Evolutionary conservation across 2,329 filamentous ascomycete genomes (phyloP).

Genomic region (Ascochyta lentis): DNA sequence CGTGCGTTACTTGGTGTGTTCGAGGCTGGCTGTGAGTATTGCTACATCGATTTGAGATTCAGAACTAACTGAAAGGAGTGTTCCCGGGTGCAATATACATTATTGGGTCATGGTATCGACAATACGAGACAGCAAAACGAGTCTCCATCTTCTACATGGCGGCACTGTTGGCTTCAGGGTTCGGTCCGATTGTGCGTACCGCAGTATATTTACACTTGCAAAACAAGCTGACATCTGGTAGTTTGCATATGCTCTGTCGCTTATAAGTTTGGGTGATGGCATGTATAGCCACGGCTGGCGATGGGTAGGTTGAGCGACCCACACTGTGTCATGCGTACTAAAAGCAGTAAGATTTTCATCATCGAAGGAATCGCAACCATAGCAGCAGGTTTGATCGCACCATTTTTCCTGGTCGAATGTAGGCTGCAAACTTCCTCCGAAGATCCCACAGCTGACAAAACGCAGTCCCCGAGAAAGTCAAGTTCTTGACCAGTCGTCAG

Average conservation of each 20-base stretch:
- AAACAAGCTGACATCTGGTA: slow-evolving; percentile 7
- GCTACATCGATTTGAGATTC: fast-evolving
- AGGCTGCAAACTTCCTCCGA: background rate
- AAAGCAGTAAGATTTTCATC: slow-evolving; percentile 26
- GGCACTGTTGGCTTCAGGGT: slow-evolving; percentile 38
- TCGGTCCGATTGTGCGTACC: slow-evolving; percentile 40
- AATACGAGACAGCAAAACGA: slow-evolving; percentile 35
- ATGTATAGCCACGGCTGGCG: slow-evolving; percentile 42
- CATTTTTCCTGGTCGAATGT: slow-evolving; percentile 38
- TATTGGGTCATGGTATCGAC: slow-evolving; percentile 36
- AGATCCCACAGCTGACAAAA: background rate
- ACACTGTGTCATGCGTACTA: background rate
- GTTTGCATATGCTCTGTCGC: slow-evolving; percentile 43
- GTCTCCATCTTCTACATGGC: slow-evolving; percentile 39
- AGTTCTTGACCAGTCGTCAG: slow-evolving; percentile 36
- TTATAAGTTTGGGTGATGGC: slow-evolving; percentile 42
- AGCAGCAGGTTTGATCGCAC: slow-evolving; percentile 25
- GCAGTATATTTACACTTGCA: background rate
- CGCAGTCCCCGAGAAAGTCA: slow-evolving; percentile 35
- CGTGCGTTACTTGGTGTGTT: slow-evolving; percentile 31
- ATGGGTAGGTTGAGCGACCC: slow-evolving; percentile 16
- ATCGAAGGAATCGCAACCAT: slow-evolving; percentile 32
- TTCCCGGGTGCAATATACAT: slow-evolving; percentile 35
- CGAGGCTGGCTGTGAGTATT: slow-evolving; percentile 32
- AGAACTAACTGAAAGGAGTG: slow-evolving; percentile 17